Evolutionary conservation across 192 early-diverging fungal genomes (phyloP).

Genomic region (Coemansia sp.): DNA sequence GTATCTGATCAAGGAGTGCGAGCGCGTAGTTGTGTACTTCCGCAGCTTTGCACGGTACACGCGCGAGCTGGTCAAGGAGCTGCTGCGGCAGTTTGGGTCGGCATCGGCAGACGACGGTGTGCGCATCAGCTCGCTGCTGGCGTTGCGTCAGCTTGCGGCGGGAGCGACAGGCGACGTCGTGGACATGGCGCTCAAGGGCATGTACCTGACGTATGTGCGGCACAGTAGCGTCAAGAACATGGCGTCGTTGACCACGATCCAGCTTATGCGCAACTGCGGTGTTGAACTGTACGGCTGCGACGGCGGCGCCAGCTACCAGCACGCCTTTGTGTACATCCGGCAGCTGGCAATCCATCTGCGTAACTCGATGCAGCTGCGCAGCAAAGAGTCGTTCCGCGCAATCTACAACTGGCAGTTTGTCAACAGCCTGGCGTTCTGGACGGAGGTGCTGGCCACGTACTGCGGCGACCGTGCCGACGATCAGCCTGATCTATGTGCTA

Average conservation of each 20-base stretch:
- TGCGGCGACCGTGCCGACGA: conserved; percentile 58
- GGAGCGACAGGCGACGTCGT: conserved; percentile 57
- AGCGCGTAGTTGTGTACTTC: conserved; percentile 73
- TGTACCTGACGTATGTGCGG: conserved; percentile 80
- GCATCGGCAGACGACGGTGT: conserved; percentile 63
- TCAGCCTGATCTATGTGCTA: conserved; percentile 45
- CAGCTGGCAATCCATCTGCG: conserved; percentile 92
- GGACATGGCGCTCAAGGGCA: conserved; percentile 73
- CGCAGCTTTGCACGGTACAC: conserved; percentile 77
- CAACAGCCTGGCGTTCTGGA: conserved; percentile 89
- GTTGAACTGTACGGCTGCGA: conserved; percentile 85
- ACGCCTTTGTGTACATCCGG: conserved; percentile 89
- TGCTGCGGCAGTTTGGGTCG: conserved; percentile 59
- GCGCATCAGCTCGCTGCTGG: conserved; percentile 80
- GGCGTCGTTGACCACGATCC: conserved; percentile 78
- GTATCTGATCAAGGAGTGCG: conserved; percentile 80
- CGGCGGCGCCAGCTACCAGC: conserved; percentile 81
- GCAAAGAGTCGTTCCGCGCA: conserved; percentile 82
- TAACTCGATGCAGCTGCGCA: conserved; percentile 79
- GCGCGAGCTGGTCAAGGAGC: conserved; percentile 73
- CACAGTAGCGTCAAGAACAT: conserved; percentile 73
- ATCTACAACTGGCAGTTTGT: conserved; percentile 99
- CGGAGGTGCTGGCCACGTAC: conserved; percentile 77
- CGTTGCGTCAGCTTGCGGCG: conserved; percentile 72
- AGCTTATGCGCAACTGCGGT: conserved; percentile 91